These are phyloP conservation scores for Emericellopsis terricola DNA, from an alignment of 495 filamentous ascomycete species.

Conservation along the genomic window DNA sequence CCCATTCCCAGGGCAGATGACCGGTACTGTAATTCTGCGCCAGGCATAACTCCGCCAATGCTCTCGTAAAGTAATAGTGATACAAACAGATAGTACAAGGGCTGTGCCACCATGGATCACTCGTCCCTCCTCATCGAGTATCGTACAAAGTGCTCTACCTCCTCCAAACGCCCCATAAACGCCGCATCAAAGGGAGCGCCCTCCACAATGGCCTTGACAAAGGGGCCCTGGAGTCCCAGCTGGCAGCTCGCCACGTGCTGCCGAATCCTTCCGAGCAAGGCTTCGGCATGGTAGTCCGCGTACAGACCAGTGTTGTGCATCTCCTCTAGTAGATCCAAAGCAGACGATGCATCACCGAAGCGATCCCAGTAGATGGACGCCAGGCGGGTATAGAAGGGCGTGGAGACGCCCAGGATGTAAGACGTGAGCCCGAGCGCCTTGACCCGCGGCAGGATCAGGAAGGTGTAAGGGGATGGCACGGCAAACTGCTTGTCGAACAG, in stretches of 20 bases:
- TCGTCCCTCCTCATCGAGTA: too few relatives aligned
- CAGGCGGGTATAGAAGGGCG: constrained; percentile 57
- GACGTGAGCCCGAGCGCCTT: constrained; percentile 52
- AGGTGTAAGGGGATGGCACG: constrained; percentile 35
- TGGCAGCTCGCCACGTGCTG: neutral
- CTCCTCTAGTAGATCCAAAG: constrained; percentile 48
- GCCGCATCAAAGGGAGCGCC: neutral
- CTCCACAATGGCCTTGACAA: constrained; percentile 2
- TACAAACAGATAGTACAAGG: too few relatives aligned
- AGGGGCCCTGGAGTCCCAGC: constrained; percentile 1
- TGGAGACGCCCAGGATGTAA: constrained; percentile 54
- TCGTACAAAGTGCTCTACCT: too few relatives aligned
- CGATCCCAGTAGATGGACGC: constrained; percentile 44
- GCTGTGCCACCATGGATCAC: too few relatives aligned
- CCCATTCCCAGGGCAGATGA: too few relatives aligned
- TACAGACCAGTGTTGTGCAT: constrained; percentile 59
- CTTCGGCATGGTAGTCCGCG: constrained; percentile 21
- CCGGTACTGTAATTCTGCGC: too few relatives aligned
- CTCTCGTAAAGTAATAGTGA: too few relatives aligned
- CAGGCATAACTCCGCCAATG: too few relatives aligned
- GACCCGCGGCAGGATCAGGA: constrained; percentile 48
- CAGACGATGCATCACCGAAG: constrained; percentile 38
- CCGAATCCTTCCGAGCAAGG: neutral
- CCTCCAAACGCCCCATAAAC: neutral
- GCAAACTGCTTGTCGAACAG: constrained; percentile 44